Conservation (phyloP, 2,329 filamentous ascomycete species). For the Graphilbum fragrans region DNA sequence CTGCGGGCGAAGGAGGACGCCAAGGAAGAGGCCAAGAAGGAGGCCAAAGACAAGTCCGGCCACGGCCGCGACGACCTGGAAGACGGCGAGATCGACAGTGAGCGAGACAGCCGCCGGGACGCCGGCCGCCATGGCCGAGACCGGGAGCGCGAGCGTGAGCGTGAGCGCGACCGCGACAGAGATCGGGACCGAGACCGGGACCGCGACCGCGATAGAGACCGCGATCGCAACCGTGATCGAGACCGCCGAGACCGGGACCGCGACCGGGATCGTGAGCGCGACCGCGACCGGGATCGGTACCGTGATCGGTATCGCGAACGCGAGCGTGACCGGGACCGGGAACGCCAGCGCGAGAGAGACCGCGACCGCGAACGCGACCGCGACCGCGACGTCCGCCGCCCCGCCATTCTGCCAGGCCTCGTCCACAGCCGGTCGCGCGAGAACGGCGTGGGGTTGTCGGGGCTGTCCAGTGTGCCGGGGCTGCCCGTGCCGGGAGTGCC, state of each 20-base stretch:
- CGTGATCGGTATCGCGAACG: neutral
- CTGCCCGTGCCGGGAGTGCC: too few relatives aligned
- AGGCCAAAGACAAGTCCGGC: slow-evolving; percentile 9
- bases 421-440: too few relatives aligned
- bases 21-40: slow-evolving; percentile 3
- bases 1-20: slow-evolving; percentile 20
- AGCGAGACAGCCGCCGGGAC: slow-evolving; percentile 17
- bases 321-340: neutral
- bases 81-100: slow-evolving; percentile 24
- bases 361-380: slow-evolving; percentile 25
- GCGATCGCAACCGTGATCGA: too few relatives aligned
- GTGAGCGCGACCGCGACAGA: slow-evolving; percentile 4
- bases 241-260: slow-evolving; percentile 18
- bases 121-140: slow-evolving; percentile 16
- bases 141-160: slow-evolving; percentile 6
- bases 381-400: slow-evolving; percentile 14
- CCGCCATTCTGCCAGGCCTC: slow-evolving; percentile 3
- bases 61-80: slow-evolving; percentile 20
- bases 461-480: too few relatives aligned
- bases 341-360: slow-evolving; percentile 11
- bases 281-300: slow-evolving; percentile 20
- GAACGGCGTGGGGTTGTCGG: neutral
- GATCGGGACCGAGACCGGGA: slow-evolving; percentile 3
- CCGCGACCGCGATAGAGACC: slow-evolving; percentile 21
- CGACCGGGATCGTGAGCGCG: slow-evolving; percentile 20